Evolutionary conservation across 2,329 filamentous ascomycete genomes (phyloP).

Genomic region (Colletotrichum liriopes): DNA sequence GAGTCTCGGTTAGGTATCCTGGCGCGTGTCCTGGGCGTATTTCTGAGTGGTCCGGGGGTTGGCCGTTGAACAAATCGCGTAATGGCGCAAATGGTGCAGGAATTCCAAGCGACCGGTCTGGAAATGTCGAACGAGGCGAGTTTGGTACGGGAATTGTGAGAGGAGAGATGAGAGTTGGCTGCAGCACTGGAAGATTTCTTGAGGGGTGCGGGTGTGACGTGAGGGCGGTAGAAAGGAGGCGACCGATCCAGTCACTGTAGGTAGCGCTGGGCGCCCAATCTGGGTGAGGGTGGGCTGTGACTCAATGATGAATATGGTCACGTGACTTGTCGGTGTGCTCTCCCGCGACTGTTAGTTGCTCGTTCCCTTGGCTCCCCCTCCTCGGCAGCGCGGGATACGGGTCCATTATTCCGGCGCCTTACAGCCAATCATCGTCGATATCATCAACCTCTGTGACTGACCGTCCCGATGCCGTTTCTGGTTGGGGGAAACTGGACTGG

Average conservation of each 20-base stretch:
- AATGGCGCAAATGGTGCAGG: slow-evolving; percentile 7
- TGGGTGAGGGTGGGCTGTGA: slow-evolving; percentile 11
- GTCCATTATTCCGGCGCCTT: neutral
- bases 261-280: slow-evolving; percentile 8
- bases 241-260: slow-evolving; percentile 13
- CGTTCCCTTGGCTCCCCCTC: neutral
- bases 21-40: slow-evolving; percentile 14
- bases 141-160: slow-evolving; percentile 31
- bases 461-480: slow-evolving; percentile 29
- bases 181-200: slow-evolving; percentile 34
- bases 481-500: slow-evolving; percentile 20
- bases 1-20: slow-evolving; percentile 43
- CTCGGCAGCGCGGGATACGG: neutral
- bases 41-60: neutral
- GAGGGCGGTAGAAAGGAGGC: slow-evolving; percentile 30
- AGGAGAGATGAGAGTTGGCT: slow-evolving; percentile 27
- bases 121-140: slow-evolving; percentile 19
- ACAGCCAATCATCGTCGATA: slow-evolving; percentile 21
- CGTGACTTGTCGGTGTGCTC: slow-evolving; percentile 1
- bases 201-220: slow-evolving; percentile 35
- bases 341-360: neutral
- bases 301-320: slow-evolving; percentile 20
- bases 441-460: slow-evolving; percentile 2
- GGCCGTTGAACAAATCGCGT: slow-evolving; percentile 7
- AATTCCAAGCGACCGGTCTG: slow-evolving; percentile 16